phyloP scores from a whole-genome alignment of 176 grass and related monocot species.

The Tillandsia fasciculata region DNA sequence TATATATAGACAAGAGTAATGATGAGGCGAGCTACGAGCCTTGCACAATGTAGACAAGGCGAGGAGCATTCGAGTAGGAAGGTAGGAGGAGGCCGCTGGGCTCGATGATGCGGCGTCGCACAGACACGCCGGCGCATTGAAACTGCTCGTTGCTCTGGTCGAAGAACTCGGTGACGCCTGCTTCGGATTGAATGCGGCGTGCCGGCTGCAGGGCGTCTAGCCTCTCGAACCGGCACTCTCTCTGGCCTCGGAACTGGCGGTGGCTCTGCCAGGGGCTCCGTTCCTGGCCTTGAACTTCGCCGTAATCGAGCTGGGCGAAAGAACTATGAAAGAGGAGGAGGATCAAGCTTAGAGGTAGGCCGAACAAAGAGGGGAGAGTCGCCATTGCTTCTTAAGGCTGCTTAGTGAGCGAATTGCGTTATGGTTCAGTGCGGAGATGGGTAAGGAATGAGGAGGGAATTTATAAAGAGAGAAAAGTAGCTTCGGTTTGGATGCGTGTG shows the following conservation, averaged over 20 bases:
- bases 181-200: constrained; percentile 22
- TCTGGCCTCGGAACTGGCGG: not conserved
- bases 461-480: not conserved
- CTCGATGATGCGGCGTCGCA: constrained; percentile 16
- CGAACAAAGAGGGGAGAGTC: not conserved
- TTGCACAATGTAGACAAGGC: constrained; percentile 24
- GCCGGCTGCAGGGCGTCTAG: not conserved
- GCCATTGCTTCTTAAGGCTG: not conserved
- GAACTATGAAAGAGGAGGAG: not conserved
- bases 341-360: not conserved
- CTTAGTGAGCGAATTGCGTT: not conserved
- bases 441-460: not conserved
- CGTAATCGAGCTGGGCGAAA: not conserved
- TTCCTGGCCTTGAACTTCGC: no score
- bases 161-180: constrained; percentile 32
- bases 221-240: not conserved
- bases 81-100: constrained; percentile 29
- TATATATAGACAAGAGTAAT: no score
- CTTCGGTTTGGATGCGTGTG: no score
- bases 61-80: constrained; percentile 26
- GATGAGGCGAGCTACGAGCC: not conserved
- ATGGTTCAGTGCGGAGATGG: not conserved
- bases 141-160: constrained; percentile 24
- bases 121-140: constrained; percentile 16
- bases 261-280: not conserved